Evolutionary conservation across 1,284 basidiomycete species (phyloP).

Genomic region (Sporisorium graminicola): DNA sequence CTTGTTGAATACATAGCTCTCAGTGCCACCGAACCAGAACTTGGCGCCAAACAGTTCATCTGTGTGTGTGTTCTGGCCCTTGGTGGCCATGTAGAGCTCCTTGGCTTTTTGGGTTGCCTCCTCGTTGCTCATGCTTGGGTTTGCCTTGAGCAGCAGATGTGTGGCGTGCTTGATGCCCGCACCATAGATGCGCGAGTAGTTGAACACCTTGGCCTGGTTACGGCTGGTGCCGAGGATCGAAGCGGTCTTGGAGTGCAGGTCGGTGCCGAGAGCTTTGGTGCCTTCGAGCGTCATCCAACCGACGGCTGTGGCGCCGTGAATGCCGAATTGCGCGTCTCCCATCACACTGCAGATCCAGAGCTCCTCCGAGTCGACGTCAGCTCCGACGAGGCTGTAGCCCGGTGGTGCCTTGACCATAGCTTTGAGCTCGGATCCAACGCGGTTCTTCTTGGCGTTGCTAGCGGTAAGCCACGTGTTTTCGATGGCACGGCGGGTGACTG

Average conservation of each 20-base stretch:
- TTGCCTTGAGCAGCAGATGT: conserved; percentile 87
- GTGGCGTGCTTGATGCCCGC: conserved; percentile 95
- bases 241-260: conserved; percentile 97
- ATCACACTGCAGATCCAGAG: conserved; percentile 99
- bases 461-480: conserved; percentile 99
- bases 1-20: conserved; percentile 99
- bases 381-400: conserved; percentile 94
- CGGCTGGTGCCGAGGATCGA: conserved; percentile 91
- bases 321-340: conserved; percentile 97
- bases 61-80: conserved; percentile 75
- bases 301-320: conserved; percentile 95
- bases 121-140: conserved; percentile 81
- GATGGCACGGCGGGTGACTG: conserved; percentile 94
- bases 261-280: conserved; percentile 94
- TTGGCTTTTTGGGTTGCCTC: conserved; percentile 85
- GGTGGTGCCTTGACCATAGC: conserved; percentile 94
- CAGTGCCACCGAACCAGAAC: conserved; percentile 97
- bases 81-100: conserved; percentile 90
- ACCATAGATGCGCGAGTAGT: conserved; percentile 98
- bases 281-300: conserved; percentile 99
- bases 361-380: conserved; percentile 98
- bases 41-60: conserved; percentile 72
- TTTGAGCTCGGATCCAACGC: conserved; percentile 96
- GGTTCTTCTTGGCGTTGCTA: conserved; percentile 96
- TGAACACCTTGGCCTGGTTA: conserved; percentile 98